Conservation (phyloP, 345 rosid species). For the Turnera subulata region DNA sequence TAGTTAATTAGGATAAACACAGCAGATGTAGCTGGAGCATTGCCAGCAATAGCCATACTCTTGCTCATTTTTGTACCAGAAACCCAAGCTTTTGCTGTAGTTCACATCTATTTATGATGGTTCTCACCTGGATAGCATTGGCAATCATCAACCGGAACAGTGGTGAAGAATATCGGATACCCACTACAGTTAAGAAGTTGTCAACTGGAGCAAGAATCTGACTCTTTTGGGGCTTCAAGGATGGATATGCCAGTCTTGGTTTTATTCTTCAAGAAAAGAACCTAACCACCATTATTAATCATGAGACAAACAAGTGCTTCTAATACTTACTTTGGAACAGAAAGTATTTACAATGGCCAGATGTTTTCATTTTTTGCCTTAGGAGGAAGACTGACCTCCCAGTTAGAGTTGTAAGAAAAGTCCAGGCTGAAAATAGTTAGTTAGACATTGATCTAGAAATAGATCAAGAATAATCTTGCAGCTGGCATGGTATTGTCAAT, state of each 20-base stretch:
- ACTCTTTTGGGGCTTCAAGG: constrained; percentile 72
- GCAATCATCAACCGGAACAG: constrained; percentile 77
- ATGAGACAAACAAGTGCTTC: background rate
- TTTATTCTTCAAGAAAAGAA: constrained; percentile 44
- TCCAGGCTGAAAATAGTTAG: constrained; percentile 57
- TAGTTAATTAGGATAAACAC: no score
- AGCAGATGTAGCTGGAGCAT: no score
- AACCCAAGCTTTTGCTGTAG: no score
- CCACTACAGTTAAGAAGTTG: constrained; percentile 58
- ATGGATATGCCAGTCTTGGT: constrained; percentile 79
- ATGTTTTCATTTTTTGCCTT: constrained; percentile 69
- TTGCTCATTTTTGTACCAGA: no score
- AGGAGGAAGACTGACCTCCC: constrained; percentile 98
- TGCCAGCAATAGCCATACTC: no score
- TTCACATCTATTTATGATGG: background rate
- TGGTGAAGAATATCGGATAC: constrained; percentile 84
- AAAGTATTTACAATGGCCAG: constrained; percentile 74
- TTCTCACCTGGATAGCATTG: constrained; percentile 73
- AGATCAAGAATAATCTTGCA: no score
- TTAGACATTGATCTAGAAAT: background rate
- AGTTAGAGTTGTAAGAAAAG: constrained; percentile 70
- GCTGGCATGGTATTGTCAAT: no score
- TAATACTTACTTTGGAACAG: background rate
- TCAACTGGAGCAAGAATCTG: constrained; percentile 70
- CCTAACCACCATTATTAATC: background rate